Conservation (phyloP, 306 rosid species). For the Quercus robur region DNA sequence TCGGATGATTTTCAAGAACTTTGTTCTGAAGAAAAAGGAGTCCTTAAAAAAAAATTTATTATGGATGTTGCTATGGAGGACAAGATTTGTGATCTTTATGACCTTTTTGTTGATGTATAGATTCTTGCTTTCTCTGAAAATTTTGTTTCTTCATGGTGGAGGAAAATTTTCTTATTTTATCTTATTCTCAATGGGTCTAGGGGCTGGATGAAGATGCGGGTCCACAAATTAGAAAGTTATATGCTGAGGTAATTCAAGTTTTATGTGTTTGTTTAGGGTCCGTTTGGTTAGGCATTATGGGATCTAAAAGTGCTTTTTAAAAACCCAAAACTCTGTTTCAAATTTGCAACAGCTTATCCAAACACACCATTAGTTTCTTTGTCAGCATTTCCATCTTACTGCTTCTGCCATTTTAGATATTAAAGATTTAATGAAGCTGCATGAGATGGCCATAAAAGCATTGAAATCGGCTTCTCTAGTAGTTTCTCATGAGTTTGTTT, state of each 20-base stretch:
- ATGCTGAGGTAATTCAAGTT: constrained; percentile 68
- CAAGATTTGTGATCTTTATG: constrained; percentile 97
- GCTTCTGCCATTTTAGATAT: constrained; percentile 15
- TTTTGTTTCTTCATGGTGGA: constrained; percentile 8
- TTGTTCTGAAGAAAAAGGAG: constrained; percentile 62
- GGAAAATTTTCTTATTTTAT: constrained; percentile 16
- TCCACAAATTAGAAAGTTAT: constrained; percentile 87
- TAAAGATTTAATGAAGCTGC: not conserved
- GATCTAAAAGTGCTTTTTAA: too few species aligned
- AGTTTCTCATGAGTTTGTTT: not conserved
- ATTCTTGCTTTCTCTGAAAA: constrained; percentile 25
- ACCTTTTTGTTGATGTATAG: constrained; percentile 89
- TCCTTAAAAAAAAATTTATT: constrained; percentile 49
- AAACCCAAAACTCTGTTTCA: too few species aligned
- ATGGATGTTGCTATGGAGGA: constrained; percentile 90
- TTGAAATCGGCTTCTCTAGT: constrained; percentile 21
- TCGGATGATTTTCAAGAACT: constrained; percentile 61
- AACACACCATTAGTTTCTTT: not conserved
- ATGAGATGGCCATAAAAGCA: constrained; percentile 1
- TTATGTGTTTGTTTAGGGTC: not conserved
- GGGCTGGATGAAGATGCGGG: constrained; percentile 95
- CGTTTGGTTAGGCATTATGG: too few species aligned
- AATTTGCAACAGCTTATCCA: too few species aligned
- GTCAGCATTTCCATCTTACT: constrained; percentile 5
- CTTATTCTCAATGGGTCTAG: constrained; percentile 49